Conservation (phyloP, 2,329 filamentous ascomycete species). For the Hymenoscyphus salicellus region DNA sequence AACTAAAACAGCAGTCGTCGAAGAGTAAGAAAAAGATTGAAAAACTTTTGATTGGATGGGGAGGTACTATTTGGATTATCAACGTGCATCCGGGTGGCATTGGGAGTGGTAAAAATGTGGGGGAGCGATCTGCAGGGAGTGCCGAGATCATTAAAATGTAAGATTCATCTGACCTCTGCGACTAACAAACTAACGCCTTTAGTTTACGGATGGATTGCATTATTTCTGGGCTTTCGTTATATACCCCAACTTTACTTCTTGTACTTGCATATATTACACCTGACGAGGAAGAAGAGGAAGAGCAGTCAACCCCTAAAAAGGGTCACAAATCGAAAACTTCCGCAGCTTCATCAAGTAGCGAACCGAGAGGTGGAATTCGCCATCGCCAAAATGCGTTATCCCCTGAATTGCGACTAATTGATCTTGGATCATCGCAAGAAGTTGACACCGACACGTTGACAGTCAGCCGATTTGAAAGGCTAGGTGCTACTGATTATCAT, state of each 20-base stretch:
- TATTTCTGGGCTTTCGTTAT: conserved; percentile 93
- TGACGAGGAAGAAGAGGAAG: conserved; percentile 53
- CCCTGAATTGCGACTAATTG: conserved; percentile 87
- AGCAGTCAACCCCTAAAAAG: conserved; percentile 38
- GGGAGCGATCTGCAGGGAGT: conserved; percentile 70
- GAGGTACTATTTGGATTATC: conserved; percentile 92
- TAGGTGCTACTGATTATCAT: conserved; percentile 90
- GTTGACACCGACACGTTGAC: conserved; percentile 83
- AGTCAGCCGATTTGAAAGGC: conserved; percentile 79
- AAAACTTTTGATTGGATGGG: conserved; percentile 90
- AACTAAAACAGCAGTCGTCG: conserved; percentile 49
- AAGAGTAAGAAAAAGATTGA: conserved; percentile 56
- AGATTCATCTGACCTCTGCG: conserved; percentile 41
- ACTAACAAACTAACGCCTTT: conserved; percentile 31
- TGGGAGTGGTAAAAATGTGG: conserved; percentile 62
- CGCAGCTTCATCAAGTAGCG: conserved; percentile 50
- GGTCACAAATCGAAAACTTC: conserved; percentile 40
- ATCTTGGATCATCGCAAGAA: conserved; percentile 77
- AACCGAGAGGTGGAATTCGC: conserved; percentile 62
- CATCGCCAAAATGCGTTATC: conserved; percentile 76
- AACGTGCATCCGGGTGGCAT: conserved; percentile 78
- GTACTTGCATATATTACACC: conserved; percentile 86
- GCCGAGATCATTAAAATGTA: conserved; percentile 92
- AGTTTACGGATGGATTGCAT: conserved; percentile 95
- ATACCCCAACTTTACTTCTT: conserved; percentile 86